These are phyloP conservation scores for Nadsonia commutata DNA, from an alignment of 1,139 yeast species.

Conservation along the genomic window DNA sequence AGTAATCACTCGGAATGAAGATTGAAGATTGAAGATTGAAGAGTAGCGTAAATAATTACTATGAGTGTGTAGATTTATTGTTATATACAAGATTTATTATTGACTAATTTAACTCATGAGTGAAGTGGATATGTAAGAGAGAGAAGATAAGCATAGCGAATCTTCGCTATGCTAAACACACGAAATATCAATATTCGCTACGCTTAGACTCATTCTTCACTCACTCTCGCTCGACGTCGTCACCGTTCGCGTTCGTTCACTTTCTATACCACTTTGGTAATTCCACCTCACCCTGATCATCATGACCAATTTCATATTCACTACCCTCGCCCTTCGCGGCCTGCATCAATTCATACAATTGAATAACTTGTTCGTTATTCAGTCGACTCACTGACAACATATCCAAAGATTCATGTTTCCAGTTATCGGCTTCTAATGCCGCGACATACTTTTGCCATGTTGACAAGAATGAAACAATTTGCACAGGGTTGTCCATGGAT, in stretches of 20 bases:
- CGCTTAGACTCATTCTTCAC: too few relatives aligned
- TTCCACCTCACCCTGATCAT: neutral
- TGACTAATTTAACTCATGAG: too few relatives aligned
- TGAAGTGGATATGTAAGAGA: too few relatives aligned
- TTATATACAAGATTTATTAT: too few relatives aligned
- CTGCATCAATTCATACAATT: constrained; percentile 57
- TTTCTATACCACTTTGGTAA: neutral
- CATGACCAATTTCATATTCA: constrained; percentile 14
- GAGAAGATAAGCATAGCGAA: too few relatives aligned
- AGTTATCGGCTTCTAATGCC: constrained; percentile 55
- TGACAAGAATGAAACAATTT: constrained; percentile 81
- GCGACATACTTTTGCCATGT: constrained; percentile 84
- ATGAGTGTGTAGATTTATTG: too few relatives aligned
- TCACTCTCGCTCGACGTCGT: neutral
- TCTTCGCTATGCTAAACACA: too few relatives aligned
- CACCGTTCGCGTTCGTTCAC: neutral
- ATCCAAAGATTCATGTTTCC: constrained; percentile 61
- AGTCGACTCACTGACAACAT: constrained; percentile 57
- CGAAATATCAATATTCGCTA: too few relatives aligned
- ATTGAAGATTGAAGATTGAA: too few relatives aligned
- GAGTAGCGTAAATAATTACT: too few relatives aligned
- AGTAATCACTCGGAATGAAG: too few relatives aligned
- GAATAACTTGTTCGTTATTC: constrained; percentile 89
- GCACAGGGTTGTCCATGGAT: constrained; percentile 71
- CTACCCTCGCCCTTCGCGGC: constrained; percentile 33